Evolutionary conservation across 495 filamentous ascomycete genomes (phyloP).

Genomic region (Podospora pseudopauciseta): DNA sequence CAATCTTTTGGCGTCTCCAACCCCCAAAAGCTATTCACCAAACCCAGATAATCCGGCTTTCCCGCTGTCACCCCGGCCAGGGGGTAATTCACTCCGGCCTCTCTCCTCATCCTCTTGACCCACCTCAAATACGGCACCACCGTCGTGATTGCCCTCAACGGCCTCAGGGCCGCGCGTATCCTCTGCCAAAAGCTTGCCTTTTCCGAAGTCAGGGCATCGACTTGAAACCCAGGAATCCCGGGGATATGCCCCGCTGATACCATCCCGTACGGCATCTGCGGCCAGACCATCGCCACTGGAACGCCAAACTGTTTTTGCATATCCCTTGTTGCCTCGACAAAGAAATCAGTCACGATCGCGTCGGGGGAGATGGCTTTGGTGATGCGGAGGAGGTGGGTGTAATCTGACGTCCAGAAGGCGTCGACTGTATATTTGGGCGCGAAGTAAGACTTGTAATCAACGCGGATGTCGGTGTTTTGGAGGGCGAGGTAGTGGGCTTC

Average conservation of each 20-base stretch:
- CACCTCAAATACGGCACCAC: slow-evolving; percentile 29
- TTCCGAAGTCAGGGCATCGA: slow-evolving; percentile 36
- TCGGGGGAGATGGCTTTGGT: slow-evolving; percentile 25
- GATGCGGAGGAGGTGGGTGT: slow-evolving; percentile 29
- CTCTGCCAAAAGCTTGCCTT: slow-evolving; percentile 34
- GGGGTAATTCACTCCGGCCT: slow-evolving; percentile 27
- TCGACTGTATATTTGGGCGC: slow-evolving; percentile 35
- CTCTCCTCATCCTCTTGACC: slow-evolving; percentile 32
- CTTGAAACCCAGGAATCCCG: slow-evolving; percentile 39
- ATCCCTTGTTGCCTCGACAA: slow-evolving; percentile 38
- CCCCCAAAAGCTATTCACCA: slow-evolving; percentile 44
- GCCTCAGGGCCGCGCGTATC: slow-evolving; percentile 30
- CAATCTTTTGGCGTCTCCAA: slow-evolving; percentile 40
- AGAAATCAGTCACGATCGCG: slow-evolving; percentile 40
- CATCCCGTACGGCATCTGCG: slow-evolving; percentile 39
- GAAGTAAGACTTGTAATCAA: slow-evolving; percentile 27
- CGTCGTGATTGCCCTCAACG: slow-evolving; percentile 22
- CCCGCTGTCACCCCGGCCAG: slow-evolving; percentile 16
- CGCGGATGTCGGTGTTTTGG: slow-evolving; percentile 31
- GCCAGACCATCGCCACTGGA: slow-evolving; percentile 38
- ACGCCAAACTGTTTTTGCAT: slow-evolving; percentile 32
- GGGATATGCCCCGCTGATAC: slow-evolving; percentile 36
- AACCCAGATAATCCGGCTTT: slow-evolving; percentile 40
- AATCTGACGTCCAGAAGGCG: slow-evolving; percentile 40
- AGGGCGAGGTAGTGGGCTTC: slow-evolving; percentile 32